These are phyloP conservation scores for Fusarium virguliforme DNA, from an alignment of 2,329 filamentous ascomycete genomes.

Conservation along the genomic window DNA sequence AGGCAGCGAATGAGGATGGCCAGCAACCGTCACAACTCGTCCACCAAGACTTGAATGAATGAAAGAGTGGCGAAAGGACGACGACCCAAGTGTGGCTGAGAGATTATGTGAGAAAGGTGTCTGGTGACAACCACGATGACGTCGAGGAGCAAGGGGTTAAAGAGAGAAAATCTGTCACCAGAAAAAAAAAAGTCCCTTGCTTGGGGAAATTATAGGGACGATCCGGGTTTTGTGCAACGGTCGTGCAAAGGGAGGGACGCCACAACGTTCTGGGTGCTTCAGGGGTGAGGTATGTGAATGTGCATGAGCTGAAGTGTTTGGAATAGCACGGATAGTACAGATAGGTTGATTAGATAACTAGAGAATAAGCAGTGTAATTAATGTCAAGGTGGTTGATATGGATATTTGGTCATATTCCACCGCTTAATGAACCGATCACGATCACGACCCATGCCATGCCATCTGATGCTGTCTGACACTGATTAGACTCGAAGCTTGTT, in stretches of 20 bases:
- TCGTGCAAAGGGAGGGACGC: slow-evolving; percentile 32
- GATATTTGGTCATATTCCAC: slow-evolving; percentile 5
- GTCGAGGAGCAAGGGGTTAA: slow-evolving; percentile 33
- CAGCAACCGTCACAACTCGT: not conserved
- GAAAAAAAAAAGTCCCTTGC: not conserved
- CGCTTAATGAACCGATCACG: slow-evolving; percentile 1
- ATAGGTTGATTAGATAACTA: not conserved
- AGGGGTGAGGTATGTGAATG: slow-evolving; percentile 5
- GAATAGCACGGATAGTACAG: no score
- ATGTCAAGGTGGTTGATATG: not conserved
- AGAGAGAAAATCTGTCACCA: not conserved
- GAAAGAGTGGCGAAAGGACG: slow-evolving; percentile 30
- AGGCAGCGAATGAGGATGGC: not conserved
- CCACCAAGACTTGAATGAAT: not conserved
- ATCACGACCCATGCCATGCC: slow-evolving; percentile 1
- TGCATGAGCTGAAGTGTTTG: no score
- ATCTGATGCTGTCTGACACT: not conserved
- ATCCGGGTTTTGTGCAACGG: slow-evolving; percentile 33
- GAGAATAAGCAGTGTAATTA: not conserved
- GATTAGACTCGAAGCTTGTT: slow-evolving; percentile 2
- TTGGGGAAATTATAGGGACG: slow-evolving; percentile 20
- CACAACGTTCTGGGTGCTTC: slow-evolving; percentile 27
- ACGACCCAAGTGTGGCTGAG: slow-evolving; percentile 34
- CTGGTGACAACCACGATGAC: slow-evolving; percentile 42
- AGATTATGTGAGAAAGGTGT: slow-evolving; percentile 13